Evolutionary conservation across 2,329 filamentous ascomycete species (phyloP).

Genomic region (Leptographium lundbergii): DNA sequence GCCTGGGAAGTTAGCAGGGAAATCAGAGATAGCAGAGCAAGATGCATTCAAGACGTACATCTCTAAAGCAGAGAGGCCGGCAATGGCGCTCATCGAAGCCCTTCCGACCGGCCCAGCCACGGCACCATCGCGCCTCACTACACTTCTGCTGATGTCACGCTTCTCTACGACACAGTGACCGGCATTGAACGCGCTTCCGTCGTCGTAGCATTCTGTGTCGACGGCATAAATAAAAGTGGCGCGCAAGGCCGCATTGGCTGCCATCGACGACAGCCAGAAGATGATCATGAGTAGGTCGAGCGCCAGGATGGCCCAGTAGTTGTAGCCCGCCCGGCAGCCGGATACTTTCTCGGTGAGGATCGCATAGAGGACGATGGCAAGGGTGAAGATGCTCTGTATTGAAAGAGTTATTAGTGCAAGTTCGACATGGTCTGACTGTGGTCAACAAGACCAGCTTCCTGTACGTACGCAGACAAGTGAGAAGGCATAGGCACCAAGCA

Average conservation of each 20-base stretch:
- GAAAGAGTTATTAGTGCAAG: neutral
- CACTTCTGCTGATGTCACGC: conserved; percentile 2
- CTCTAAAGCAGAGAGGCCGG: conserved; percentile 18
- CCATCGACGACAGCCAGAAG: conserved; percentile 22
- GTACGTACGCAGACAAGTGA: conserved; percentile 18
- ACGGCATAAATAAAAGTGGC: conserved; percentile 13
- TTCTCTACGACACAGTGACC: conserved; percentile 13
- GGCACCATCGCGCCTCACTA: conserved; percentile 10
- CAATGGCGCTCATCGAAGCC: conserved; percentile 17
- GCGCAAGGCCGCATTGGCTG: conserved; percentile 17
- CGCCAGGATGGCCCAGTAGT: conserved; percentile 21
- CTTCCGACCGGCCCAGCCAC: conserved; percentile 13
- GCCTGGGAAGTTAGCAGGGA: conserved; percentile 5
- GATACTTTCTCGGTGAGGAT: conserved; percentile 17
- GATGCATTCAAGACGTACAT: conserved; percentile 12
- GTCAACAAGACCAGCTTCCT: neutral
- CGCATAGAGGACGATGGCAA: conserved; percentile 16
- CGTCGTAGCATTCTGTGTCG: conserved; percentile 14
- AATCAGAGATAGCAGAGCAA: conserved; percentile 7
- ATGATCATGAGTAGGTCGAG: conserved; percentile 20
- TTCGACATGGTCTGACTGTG: neutral
- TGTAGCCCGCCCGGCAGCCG: conserved; percentile 16
- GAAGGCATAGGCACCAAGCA: conserved; percentile 15
- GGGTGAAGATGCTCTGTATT: conserved; percentile 16
- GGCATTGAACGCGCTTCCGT: conserved; percentile 17